These are phyloP conservation scores for Letharia columbiana DNA, from an alignment of 495 filamentous ascomycete genomes.

Conservation along the genomic window DNA sequence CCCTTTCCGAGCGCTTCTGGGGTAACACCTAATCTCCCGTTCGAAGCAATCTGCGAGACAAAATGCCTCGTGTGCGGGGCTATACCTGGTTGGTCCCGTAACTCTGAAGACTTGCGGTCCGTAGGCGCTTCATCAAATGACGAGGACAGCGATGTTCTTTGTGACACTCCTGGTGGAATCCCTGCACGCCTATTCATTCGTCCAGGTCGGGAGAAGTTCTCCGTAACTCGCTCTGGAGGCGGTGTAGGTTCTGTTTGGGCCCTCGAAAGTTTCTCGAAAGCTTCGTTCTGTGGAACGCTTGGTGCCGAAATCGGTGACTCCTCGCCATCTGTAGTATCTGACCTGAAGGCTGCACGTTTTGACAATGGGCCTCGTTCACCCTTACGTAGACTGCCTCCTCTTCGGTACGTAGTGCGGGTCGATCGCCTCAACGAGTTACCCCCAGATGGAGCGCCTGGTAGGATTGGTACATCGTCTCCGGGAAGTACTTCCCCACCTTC, in stretches of 20 bases:
- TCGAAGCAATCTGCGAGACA: constrained; percentile 34
- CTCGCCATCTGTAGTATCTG: constrained; percentile 47
- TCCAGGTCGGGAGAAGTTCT: constrained; percentile 26
- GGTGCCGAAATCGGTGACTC: constrained; percentile 43
- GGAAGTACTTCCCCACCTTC: constrained; percentile 36
- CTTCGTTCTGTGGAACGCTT: constrained; percentile 34
- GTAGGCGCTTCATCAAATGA: constrained; percentile 16
- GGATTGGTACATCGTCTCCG: constrained; percentile 81
- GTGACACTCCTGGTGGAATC: constrained; percentile 13
- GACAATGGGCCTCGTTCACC: constrained; percentile 69
- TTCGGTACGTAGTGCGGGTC: constrained; percentile 84
- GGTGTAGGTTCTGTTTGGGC: constrained; percentile 71
- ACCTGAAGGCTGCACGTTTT: constrained; percentile 55
- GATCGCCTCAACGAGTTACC: constrained; percentile 77
- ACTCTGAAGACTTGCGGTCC: constrained; percentile 10
- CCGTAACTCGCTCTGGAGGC: constrained; percentile 13
- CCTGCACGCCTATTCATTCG: constrained; percentile 20
- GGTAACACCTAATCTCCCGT: constrained; percentile 39
- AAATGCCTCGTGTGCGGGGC: constrained; percentile 22
- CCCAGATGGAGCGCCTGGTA: constrained; percentile 50
- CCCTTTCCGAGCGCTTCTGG: constrained; percentile 35
- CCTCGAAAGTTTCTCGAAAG: constrained; percentile 47
- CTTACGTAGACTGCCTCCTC: constrained; percentile 77
- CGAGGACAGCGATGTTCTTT: constrained; percentile 18
- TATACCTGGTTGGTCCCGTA: constrained; percentile 14